phyloP scores from a whole-genome alignment of 305 asterid genomes.

The Euphrasia arctica region DNA sequence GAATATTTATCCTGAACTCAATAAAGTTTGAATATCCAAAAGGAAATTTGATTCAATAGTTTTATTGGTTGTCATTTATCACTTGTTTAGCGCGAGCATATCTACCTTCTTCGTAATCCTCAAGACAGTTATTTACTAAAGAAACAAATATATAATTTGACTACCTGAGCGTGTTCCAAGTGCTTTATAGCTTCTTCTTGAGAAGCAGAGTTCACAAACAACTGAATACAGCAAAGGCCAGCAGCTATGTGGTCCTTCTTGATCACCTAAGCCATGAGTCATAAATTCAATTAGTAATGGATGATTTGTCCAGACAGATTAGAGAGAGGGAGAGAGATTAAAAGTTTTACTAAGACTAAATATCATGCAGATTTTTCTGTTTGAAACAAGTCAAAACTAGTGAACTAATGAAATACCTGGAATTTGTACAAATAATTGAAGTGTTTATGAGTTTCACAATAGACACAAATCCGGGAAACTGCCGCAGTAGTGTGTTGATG shows the following conservation, averaged over 20 bases:
- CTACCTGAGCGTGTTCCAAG: constrained; percentile 88
- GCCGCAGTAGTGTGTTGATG: constrained; percentile 86
- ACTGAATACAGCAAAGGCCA: constrained; percentile 96
- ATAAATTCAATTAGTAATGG: constrained; percentile 29
- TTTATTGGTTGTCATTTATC: background rate
- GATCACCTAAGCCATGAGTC: constrained; percentile 67
- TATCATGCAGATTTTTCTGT: constrained; percentile 8
- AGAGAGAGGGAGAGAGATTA: constrained; percentile 10
- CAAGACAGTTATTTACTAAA: constrained; percentile 18
- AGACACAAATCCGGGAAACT: constrained; percentile 82
- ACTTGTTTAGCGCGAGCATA: constrained; percentile 1
- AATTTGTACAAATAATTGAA: constrained; percentile 89
- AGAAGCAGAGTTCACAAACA: constrained; percentile 90
- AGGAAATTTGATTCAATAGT: background rate
- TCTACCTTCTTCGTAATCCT: constrained; percentile 20
- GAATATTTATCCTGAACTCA: constrained; percentile 2
- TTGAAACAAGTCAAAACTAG: constrained; percentile 25
- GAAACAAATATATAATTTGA: constrained; percentile 18
- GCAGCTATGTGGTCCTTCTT: constrained; percentile 94
- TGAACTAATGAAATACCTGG: constrained; percentile 49
- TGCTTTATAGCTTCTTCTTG: constrained; percentile 87
- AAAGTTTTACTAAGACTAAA: background rate
- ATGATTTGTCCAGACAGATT: constrained; percentile 10
- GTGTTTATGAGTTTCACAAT: constrained; percentile 92
- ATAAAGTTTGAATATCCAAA: constrained; percentile 16